Base-by-base conservation (phyloP, 2,329 filamentous ascomycete species). In the Trichoderma koningii region DNA sequence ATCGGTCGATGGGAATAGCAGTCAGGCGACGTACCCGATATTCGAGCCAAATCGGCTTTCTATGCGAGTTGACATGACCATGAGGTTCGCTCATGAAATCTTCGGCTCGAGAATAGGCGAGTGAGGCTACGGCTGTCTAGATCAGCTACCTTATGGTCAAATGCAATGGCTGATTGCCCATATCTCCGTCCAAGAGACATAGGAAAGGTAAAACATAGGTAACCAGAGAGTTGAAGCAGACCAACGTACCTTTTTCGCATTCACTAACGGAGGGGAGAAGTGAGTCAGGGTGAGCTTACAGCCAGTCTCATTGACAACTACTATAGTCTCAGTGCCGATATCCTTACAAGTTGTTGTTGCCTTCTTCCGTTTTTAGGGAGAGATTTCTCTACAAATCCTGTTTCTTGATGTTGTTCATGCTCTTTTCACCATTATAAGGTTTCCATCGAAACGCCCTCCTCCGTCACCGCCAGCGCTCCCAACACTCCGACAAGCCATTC, bases 31-130 rank as follows among this genome's bases (percentile, higher is more conserved):
- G 62, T 21, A 72, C 42, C 71, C 71, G 71, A 73, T 62, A 68
- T 34, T 70, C 71, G 71, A 73, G 68, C 72, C 72, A 72, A 72
- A 73, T 64, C 64, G 52, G 63, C 44, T 53, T 21, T 26, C 19
- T 38, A 12, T 14, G 14, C 59, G 26, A 55, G 26, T 9, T 23
- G 55, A 42, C 23, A 7, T 10, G 34, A 41, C 5, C 1, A 7
- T 14, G 53, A 3, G 4, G 1, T 26, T 34, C 14, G 12, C 34
- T 34, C 19, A 17, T 17, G 28, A 7, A n/a, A 5, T 9, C 19
- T n/a, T 30, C 45, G 48, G 57, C 47, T 60, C n/a, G 15, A 19
- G 23, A 12, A 30, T 28, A 28, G 4, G 34, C 3, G 34, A 14
- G 28, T 4, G 5, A 21, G 50, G 7, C 15, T 21, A 2, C 34